phyloP scores from a whole-genome alignment of 2,329 filamentous ascomycete genomes.

The Exophiala oligosperma region DNA sequence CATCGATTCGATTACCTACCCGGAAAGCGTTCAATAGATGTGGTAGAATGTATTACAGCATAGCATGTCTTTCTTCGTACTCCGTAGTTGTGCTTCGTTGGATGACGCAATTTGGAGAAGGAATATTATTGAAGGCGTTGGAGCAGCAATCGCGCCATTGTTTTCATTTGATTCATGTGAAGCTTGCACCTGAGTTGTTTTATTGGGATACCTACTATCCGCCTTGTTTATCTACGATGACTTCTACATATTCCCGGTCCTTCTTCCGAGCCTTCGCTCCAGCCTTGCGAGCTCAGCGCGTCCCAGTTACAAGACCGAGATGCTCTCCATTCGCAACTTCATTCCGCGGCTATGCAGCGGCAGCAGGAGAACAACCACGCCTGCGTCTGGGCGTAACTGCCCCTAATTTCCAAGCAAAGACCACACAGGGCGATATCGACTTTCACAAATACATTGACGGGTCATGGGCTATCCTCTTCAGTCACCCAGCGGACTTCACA shows the following conservation, averaged over 20 bases:
- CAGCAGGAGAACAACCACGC: constrained; percentile 42
- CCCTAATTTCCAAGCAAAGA: constrained; percentile 68
- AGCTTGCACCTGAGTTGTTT: no score
- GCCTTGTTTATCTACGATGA: constrained; percentile 3
- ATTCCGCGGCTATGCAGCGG: constrained; percentile 11
- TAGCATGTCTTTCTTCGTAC: no score
- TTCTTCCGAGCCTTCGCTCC: constrained; percentile 8
- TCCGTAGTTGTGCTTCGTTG: not conserved
- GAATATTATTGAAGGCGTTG: no score
- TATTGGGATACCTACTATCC: not conserved
- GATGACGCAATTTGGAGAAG: not conserved
- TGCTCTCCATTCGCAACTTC: not conserved
- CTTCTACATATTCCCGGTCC: constrained; percentile 7
- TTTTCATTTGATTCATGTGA: no score
- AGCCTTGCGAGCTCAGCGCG: not conserved
- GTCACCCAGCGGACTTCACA: constrained; percentile 78
- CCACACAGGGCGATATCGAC: constrained; percentile 64
- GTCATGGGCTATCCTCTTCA: constrained; percentile 69
- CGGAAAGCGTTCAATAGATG: no score
- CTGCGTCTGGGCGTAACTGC: constrained; percentile 66
- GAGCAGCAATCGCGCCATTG: no score
- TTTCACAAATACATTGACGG: constrained; percentile 71
- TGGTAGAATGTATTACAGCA: no score
- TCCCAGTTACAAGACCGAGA: not conserved
- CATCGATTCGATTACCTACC: no score